phyloP scores from a whole-genome alignment of 225 moss, liverwort and hornwort species.

The Sphagnum contortum region DNA sequence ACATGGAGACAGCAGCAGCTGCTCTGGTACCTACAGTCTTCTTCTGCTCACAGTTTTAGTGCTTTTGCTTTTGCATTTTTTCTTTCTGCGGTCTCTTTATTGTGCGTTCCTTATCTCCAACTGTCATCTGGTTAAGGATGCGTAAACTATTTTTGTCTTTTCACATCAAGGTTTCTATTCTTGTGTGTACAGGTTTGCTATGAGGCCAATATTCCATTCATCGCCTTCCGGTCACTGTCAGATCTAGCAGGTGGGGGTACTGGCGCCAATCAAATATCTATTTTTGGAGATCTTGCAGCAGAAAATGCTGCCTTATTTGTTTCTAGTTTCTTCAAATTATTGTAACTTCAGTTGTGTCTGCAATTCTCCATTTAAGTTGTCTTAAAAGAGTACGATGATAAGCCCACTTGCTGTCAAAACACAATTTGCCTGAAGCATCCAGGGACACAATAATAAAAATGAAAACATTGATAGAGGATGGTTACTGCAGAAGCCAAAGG shows the following conservation, averaged over 20 bases:
- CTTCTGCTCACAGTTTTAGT: not conserved
- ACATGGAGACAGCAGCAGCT: slow-evolving; percentile 29
- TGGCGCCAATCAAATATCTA: slow-evolving; percentile 16
- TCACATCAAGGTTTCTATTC: not conserved
- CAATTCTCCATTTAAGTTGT: no score
- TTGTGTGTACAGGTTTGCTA: slow-evolving; percentile 10
- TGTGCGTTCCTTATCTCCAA: not conserved
- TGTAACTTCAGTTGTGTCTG: no score
- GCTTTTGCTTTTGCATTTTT: not conserved
- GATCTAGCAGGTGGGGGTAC: slow-evolving; percentile 26
- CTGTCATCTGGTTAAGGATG: not conserved
- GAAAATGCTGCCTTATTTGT: slow-evolving; percentile 18
- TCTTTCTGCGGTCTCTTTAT: not conserved
- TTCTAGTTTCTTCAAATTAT: slow-evolving; percentile 12
- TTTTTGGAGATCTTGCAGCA: slow-evolving; percentile 17
- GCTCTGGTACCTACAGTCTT: slow-evolving; percentile 14
- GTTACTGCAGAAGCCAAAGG: no score
- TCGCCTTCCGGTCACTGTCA: slow-evolving; percentile 20
- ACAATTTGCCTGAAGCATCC: no score
- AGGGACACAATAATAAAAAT: no score
- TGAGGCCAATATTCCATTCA: slow-evolving; percentile 24
- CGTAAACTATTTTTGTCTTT: not conserved
- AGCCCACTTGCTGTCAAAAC: no score
- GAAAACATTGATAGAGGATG: no score
- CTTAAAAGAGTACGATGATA: no score